Base-by-base conservation (phyloP, 306 rosid species). In the Vachellia collinsii region DNA sequence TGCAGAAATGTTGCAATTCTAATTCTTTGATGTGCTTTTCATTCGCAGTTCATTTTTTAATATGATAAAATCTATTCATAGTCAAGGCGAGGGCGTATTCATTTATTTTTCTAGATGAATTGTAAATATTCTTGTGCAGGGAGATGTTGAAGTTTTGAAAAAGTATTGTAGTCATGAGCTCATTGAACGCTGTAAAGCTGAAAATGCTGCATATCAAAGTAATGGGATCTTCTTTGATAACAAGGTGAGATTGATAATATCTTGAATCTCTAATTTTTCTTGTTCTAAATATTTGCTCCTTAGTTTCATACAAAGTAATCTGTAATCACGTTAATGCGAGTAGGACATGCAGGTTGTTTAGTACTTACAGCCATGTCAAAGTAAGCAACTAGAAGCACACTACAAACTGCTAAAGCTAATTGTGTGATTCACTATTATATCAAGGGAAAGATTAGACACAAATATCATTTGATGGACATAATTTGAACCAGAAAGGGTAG, bases 151-250 rank as follows among this genome's bases (percentile, higher is more conserved):
- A 87, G 87, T 90, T 50, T 81, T 93, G 82, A 93, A 89, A 80
- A 93, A 95, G 84, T 93, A 87, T 75, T 95, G 99, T 80, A 79
- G 90, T 75, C 83, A 82, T 71, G 96, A 91, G 91, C 90, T 95
- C 82, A 84, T 95, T 68, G 97, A 93, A 78, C 94, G 98, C 76
- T 95, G 97, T 84, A 93, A 70, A 83, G 99, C 99, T 7, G 99
- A 95, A 89, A 93, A 85, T 70, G 70, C 8, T 44, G 98, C 91
- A 50, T 95, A 83, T 72, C 84, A 85, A 84, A 83, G 91, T 84
- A 89, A 88, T 82, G 98, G 89, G 37, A 88, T 95, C 83, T 93
- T 95, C 82, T 93, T 89, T 23, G 94, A 95, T 86, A 89, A 90
- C 91, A 95, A 95, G 97, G 99, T 91, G 77, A 75, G 83, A 44